A percentile compares a stretch with the other conserved stretches of the same genome.
phyloP scores from a whole-genome alignment of 1,284 basidiomycete species.

The Lentinus polychrous region DNA sequence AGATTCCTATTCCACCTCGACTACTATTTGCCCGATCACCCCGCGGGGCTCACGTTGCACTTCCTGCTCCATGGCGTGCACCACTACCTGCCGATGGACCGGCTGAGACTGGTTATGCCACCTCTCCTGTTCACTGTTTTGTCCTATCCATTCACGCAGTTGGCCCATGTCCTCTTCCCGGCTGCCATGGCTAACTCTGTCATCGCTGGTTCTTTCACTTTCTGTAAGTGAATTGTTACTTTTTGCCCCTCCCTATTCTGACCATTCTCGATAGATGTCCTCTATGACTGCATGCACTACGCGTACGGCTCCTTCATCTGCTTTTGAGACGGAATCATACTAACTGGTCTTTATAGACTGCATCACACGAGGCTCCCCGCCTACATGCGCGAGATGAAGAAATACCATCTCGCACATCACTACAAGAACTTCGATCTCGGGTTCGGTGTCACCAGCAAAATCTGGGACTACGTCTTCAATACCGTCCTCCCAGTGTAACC shows the following conservation, averaged over 20 bases:
- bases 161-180: conserved; percentile 85
- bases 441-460: conserved; percentile 95
- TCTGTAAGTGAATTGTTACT: conserved; percentile 58
- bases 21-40: conserved; percentile 79
- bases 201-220: conserved; percentile 86
- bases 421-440: conserved; percentile 98
- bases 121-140: conserved; percentile 79
- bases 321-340: conserved; percentile 1
- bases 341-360: conserved; percentile 37
- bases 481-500: conserved; percentile 64
- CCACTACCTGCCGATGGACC: conserved; percentile 97
- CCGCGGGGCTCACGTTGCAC: conserved; percentile 79
- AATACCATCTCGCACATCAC: conserved; percentile 98
- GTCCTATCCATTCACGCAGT: conserved; percentile 83
- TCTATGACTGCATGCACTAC: conserved; percentile 92
- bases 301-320: conserved; percentile 44
- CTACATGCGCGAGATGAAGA: conserved; percentile 90
- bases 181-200: conserved; percentile 84
- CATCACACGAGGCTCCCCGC: conserved; percentile 88
- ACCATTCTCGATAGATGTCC: conserved; percentile 46
- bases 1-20: conserved; percentile 99
- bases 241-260: neutral
- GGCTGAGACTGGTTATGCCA: conserved; percentile 95
- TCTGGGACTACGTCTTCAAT: conserved; percentile 94
- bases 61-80: conserved; percentile 96